Percentiles rank a stretch among this genome's conserved stretches.
These are phyloP conservation scores for Fusarium bulbicola DNA, from an alignment of 2,329 filamentous ascomycete species.

Conservation along the genomic window DNA sequence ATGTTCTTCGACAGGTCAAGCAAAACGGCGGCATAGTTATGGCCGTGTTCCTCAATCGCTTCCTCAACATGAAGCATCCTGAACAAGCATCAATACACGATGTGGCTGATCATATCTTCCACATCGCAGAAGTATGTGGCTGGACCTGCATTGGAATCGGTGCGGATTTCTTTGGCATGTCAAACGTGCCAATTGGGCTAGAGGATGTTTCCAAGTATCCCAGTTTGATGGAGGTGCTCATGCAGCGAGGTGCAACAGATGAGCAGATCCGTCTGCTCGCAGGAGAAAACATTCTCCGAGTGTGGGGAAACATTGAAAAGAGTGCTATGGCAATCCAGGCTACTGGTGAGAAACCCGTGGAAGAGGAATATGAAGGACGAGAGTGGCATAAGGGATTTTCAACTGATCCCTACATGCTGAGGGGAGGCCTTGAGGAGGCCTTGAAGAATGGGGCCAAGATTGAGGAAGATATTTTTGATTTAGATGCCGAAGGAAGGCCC, in stretches of 20 bases:
- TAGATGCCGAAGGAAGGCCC: slow-evolving; percentile 1
- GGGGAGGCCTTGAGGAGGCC: slow-evolving; percentile 30
- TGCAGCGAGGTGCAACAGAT: slow-evolving; percentile 45
- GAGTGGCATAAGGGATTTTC: slow-evolving; percentile 42
- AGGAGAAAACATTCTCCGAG: slow-evolving; percentile 44
- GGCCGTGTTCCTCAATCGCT: slow-evolving; percentile 51
- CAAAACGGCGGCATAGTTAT: slow-evolving; percentile 53
- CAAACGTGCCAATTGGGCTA: slow-evolving; percentile 39
- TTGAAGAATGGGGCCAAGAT: slow-evolving; percentile 9
- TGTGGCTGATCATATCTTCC: slow-evolving; percentile 49
- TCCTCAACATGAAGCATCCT: slow-evolving; percentile 44
- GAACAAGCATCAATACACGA: slow-evolving; percentile 46
- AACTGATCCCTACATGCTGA: slow-evolving; percentile 39
- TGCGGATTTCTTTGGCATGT: slow-evolving; percentile 49
- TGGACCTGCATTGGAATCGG: slow-evolving; percentile 52
- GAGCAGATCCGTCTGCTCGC: slow-evolving; percentile 40
- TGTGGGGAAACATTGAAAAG: slow-evolving; percentile 43
- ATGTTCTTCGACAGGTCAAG: slow-evolving; percentile 48
- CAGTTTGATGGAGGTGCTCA: slow-evolving; percentile 41
- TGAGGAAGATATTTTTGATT: slow-evolving; percentile 7
- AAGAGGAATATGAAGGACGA: slow-evolving; percentile 43
- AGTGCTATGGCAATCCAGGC: slow-evolving; percentile 36
- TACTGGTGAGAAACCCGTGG: slow-evolving; percentile 37
- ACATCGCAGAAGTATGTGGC: slow-evolving; percentile 45
- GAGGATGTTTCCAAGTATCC: slow-evolving; percentile 51